These are phyloP conservation scores for Starmerella etchellsii DNA, from an alignment of 805 yeast genomes.

Conservation along the genomic window DNA sequence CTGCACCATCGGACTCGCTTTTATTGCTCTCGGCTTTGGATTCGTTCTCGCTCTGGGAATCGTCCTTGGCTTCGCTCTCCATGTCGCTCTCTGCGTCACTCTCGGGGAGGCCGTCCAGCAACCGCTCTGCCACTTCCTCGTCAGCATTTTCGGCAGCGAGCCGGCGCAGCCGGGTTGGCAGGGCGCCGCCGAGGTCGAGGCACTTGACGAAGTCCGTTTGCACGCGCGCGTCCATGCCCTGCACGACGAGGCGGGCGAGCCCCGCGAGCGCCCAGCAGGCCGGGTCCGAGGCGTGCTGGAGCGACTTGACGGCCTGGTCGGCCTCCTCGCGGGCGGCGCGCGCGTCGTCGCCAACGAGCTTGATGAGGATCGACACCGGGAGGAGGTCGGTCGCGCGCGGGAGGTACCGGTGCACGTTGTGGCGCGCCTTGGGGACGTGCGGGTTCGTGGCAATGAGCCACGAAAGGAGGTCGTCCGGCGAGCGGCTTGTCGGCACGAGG, in stretches of 20 bases:
- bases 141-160: no score
- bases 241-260: neutral
- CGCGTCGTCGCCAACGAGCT: slow-evolving; percentile 1
- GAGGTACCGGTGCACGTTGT: neutral
- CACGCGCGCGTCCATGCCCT: no score
- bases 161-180: slow-evolving; percentile 10
- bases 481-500: neutral
- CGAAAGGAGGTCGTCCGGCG: slow-evolving; percentile 9
- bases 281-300: slow-evolving; percentile 6
- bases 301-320: slow-evolving; percentile 5
- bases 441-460: slow-evolving; percentile 19
- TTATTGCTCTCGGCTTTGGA: neutral
- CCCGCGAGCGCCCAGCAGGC: slow-evolving; percentile 17
- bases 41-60: neutral
- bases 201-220: slow-evolving; percentile 9
- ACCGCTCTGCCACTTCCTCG: neutral
- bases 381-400: slow-evolving; percentile 7
- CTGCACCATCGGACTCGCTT: neutral
- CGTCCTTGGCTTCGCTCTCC: no score
- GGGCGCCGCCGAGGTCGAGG: slow-evolving; percentile 15
- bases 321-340: slow-evolving; percentile 11
- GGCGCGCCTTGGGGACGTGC: neutral
- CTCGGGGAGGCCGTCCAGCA: neutral
- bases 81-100: no score
- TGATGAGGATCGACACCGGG: slow-evolving; percentile 7